These are phyloP conservation scores for Psilocybe cubensis DNA, from an alignment of 768 basidiomycete species.

Conservation along the genomic window DNA sequence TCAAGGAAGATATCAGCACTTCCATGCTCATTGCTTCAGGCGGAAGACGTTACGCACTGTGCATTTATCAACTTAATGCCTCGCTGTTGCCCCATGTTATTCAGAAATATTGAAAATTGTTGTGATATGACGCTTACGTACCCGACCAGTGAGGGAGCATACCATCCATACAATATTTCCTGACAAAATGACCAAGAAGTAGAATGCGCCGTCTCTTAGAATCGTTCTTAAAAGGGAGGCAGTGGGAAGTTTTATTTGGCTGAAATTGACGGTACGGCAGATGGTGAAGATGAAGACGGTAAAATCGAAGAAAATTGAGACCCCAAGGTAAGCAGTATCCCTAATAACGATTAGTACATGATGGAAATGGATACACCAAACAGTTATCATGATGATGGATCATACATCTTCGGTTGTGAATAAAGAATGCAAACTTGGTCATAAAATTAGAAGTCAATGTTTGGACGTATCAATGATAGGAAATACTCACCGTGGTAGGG, in stretches of 20 bases:
- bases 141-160: constrained; percentile 25
- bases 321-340: constrained; percentile 30
- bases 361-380: not conserved
- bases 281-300: constrained; percentile 28
- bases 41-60: constrained; percentile 25
- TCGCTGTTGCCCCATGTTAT: constrained; percentile 13
- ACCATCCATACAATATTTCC: constrained; percentile 31
- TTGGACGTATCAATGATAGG: too few relatives aligned
- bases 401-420: constrained; percentile 20
- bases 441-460: not conserved
- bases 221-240: constrained; percentile 23
- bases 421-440: constrained; percentile 17
- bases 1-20: not conserved
- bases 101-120: not conserved
- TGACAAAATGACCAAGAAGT: constrained; percentile 29
- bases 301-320: constrained; percentile 28
- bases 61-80: constrained; percentile 31
- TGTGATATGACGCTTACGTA: constrained; percentile 16
- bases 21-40: not conserved
- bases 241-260: not conserved
- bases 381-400: not conserved
- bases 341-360: constrained; percentile 9
- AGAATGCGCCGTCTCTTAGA: constrained; percentile 27
- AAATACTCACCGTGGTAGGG: constrained; percentile 17
- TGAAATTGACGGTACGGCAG: constrained; percentile 15